Evolutionary conservation across 2,329 filamentous ascomycete genomes (phyloP).

Genomic region (Cytospora paraplurivora): DNA sequence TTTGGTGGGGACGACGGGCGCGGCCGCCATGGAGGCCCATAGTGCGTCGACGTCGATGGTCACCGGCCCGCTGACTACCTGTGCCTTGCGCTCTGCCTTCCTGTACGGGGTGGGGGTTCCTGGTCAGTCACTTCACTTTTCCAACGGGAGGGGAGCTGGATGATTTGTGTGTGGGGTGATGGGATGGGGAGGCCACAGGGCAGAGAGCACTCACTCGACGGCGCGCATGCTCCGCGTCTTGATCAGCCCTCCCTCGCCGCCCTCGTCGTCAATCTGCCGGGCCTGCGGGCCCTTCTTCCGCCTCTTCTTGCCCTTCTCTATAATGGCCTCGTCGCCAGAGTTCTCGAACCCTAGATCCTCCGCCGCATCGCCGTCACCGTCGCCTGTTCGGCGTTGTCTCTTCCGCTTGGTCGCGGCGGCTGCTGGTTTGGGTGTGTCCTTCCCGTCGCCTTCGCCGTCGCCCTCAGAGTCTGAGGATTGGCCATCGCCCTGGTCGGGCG

Average conservation of each 20-base stretch:
- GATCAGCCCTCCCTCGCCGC: slow-evolving; percentile 63
- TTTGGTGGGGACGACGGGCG: slow-evolving; percentile 38
- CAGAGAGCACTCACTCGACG: slow-evolving; percentile 53
- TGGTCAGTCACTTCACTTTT: slow-evolving; percentile 12
- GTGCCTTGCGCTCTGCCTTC: slow-evolving; percentile 58
- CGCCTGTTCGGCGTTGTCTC: slow-evolving; percentile 30
- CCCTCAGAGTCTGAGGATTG: slow-evolving; percentile 54
- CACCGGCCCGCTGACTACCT: slow-evolving; percentile 57
- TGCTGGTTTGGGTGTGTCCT: slow-evolving; percentile 31
- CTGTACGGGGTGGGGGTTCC: slow-evolving; percentile 37
- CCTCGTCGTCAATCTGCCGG: slow-evolving; percentile 43
- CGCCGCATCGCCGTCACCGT: slow-evolving; percentile 37
- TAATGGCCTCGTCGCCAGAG: slow-evolving; percentile 73
- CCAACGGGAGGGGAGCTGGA: background rate
- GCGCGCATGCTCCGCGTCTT: slow-evolving; percentile 74
- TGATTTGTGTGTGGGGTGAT: background rate
- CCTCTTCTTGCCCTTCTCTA: slow-evolving; percentile 61
- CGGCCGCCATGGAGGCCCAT: slow-evolving; percentile 67
- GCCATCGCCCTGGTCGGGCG: slow-evolving; percentile 35
- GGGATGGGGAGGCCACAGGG: too few relatives aligned
- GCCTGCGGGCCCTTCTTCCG: slow-evolving; percentile 46
- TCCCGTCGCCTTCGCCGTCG: slow-evolving; percentile 42
- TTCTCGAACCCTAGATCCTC: slow-evolving; percentile 61
- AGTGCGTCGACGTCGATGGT: slow-evolving; percentile 73
- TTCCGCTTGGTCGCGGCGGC: slow-evolving; percentile 39